Evolutionary conservation across 257 asterid genomes (phyloP).

Genomic region (Solanum pimpinellifolium): DNA sequence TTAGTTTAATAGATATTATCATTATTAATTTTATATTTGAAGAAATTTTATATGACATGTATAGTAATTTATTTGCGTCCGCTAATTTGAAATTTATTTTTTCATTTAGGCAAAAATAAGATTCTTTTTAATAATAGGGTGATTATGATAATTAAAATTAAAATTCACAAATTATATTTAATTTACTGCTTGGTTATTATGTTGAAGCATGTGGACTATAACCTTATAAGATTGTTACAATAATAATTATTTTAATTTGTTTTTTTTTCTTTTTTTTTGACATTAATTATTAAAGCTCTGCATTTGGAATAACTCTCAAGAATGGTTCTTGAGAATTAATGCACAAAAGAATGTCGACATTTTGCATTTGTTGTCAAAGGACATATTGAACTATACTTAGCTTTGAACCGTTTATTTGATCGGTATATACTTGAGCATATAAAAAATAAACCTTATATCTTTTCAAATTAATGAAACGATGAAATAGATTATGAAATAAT

Average conservation of each 20-base stretch:
- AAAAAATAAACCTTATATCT: no score
- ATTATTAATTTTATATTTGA: neutral
- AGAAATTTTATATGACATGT: neutral
- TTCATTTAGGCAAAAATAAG: neutral
- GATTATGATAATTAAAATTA: neutral
- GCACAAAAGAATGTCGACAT: neutral
- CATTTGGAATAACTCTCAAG: neutral
- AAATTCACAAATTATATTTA: neutral
- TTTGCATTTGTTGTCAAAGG: neutral
- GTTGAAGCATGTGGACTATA: neutral
- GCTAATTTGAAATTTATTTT: neutral
- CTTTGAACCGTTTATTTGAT: neutral
- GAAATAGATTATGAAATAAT: no score
- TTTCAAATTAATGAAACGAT: neutral
- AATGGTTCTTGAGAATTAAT: neutral
- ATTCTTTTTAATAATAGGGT: neutral
- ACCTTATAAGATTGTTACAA: neutral
- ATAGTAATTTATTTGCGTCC: neutral
- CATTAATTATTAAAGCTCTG: neutral
- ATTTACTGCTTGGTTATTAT: neutral
- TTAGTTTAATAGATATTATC: neutral
- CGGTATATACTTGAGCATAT: neutral
- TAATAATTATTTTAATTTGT: neutral
- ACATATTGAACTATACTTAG: neutral
- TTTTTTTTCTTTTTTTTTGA: neutral